phyloP scores from a whole-genome alignment of 176 grass and related monocot species.

The Oryza rufipogon region DNA sequence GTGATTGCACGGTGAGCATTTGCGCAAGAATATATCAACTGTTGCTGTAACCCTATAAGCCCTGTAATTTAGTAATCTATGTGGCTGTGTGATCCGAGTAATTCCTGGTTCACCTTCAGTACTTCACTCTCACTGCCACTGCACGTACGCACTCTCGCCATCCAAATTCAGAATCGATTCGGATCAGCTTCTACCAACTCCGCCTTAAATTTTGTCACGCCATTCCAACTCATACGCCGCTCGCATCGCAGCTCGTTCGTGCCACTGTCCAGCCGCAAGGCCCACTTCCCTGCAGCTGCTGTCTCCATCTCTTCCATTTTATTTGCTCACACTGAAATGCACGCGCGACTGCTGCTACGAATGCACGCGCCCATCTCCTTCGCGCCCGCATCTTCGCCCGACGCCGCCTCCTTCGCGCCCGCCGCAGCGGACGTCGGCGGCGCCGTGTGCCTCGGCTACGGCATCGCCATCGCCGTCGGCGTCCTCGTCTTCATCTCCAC shows the following conservation, averaged over 20 bases:
- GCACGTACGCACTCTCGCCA: background rate
- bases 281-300: no score
- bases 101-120: background rate
- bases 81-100: no score
- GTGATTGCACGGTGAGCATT: background rate
- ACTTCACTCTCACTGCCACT: background rate
- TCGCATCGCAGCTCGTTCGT: background rate
- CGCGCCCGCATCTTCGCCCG: background rate
- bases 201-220: background rate
- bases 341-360: background rate
- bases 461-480: slow-evolving; percentile 70
- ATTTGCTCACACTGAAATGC: background rate
- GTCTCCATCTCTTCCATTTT: background rate
- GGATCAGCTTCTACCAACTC: background rate
- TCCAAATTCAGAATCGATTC: background rate
- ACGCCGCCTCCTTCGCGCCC: background rate
- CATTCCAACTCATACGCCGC: background rate
- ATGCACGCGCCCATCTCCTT: background rate
- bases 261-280: background rate
- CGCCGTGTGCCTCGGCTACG: slow-evolving; percentile 73
- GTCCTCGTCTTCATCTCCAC: slow-evolving; percentile 77
- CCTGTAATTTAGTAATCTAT: no score
- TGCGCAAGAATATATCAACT: background rate
- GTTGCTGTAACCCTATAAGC: no score
- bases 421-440: background rate